Evolutionary conservation across 768 basidiomycete genomes (phyloP).

Genomic region (Calocybe indica): DNA sequence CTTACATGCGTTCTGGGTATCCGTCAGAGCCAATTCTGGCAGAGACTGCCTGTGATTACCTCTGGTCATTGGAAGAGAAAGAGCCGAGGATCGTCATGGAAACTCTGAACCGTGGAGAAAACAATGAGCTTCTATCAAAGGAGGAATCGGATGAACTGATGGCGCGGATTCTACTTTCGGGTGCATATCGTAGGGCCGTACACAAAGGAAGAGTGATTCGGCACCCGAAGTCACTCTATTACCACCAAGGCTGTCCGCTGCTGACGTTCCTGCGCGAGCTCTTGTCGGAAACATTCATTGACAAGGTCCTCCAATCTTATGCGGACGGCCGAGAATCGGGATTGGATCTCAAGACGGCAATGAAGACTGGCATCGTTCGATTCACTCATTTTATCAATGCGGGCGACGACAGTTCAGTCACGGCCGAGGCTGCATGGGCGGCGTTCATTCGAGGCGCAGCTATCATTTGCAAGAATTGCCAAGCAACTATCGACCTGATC

Average conservation of each 20-base stretch:
- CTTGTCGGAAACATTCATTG: not conserved
- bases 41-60: constrained; percentile 4
- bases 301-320: not conserved
- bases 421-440: constrained; percentile 9
- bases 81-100: too few relatives aligned
- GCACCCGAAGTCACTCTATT: not conserved
- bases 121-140: constrained; percentile 5
- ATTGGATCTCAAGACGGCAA: constrained; percentile 6
- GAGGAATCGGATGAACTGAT: constrained; percentile 15
- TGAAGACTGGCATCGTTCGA: constrained; percentile 16
- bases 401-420: constrained; percentile 14
- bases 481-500: constrained; percentile 15
- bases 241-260: not conserved
- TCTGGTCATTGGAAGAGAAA: too few relatives aligned
- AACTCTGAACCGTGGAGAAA: not conserved
- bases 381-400: constrained; percentile 25
- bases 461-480: constrained; percentile 10
- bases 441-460: constrained; percentile 21
- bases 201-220: not conserved
- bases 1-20: constrained; percentile 12
- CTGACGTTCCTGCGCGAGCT: not conserved
- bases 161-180: constrained; percentile 13
- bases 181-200: constrained; percentile 11
- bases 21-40: constrained; percentile 14
- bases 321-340: not conserved